Evolutionary conservation across 805 yeast genomes (phyloP), one percentile per base, ranked within the genome.

Genomic region (Sugiyamaella americana): DNA sequence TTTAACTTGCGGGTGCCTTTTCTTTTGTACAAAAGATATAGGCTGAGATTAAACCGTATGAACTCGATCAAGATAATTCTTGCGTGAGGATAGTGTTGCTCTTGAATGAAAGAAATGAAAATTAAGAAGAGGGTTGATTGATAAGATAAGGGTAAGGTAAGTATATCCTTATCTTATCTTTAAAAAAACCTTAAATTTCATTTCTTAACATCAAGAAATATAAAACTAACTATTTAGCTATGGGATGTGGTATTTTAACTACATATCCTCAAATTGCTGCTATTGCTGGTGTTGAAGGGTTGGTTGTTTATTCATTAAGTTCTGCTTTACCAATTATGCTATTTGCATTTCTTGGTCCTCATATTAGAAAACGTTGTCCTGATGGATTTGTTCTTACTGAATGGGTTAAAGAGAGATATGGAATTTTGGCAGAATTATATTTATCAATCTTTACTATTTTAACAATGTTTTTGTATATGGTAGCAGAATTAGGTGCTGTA

Each of bases 371-470:
- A 49, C 75, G 76, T 55, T 85, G 95, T 56, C 97, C 97, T 0
- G 78, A 85, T 5, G 97, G 96, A 2, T 89, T 89, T 62, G 88
- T 89, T 22, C 68, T 89, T 55, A 87, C 96, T 3, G 96, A 89
- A 62, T 89, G 97, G 97, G 91, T 87, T n/a, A 76, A 86, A 59
- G 78, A 77, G 40, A 71, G 96, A 55, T 89, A 74, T 61, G 97
- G 96, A 1, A 61, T 72, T 3, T 65, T 82, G 13, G 73, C 95
- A 2, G 84, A 87, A 0, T 67, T 87, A 54, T 85, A 87, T 56
- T 66, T 89, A 40, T 82, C 94, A 11, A 79, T 79, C 40, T 86
- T 88, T 64, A 87, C 96, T 1, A 76, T 89, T 44, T 72, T 89
- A 53, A 88, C 96, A 5, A 76, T 89, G 75, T 58, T 55, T 26